Base-by-base conservation (phyloP, 352 stramenopile species). In the Globisporangium megalacanthum region DNA sequence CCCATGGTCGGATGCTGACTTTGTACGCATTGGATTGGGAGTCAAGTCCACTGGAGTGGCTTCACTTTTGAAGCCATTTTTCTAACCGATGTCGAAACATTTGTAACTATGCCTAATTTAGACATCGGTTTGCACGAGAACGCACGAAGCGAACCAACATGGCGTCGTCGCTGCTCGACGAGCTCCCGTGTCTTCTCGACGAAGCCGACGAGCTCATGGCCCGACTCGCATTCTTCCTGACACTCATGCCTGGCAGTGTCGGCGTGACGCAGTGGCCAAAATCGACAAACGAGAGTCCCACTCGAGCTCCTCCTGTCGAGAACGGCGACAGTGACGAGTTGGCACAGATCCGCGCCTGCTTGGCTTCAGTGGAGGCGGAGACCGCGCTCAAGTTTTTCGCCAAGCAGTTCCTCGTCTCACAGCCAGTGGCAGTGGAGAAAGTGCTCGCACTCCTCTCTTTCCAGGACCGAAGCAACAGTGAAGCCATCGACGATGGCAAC, bases 201-300 rank as follows among this genome's bases (percentile, higher is more conserved):
- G 79, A 89, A 62, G 73, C 73, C 1, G 73, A 86, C 39, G 73
- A 85, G 46, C 70, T 89, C 49, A 78, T 77, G 61, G 68, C 72
- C 15, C 72, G 69, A 20, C 52, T 87, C 19, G 69, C 66, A 44
- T 82, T 68, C 52, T 66, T 65, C 58, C 66, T 77, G 8, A 49
- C 47, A 42, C 50, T 56, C 13, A 0, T 51, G 8, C 54, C 44
- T 8, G 15, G 37, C 3, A 39, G 47, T 15, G 33, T 37, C 33
- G 33, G 33, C 33, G 33, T 8, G 33, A 37, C 33, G 33, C 33
- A 37, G 33, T n/a, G 29, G 17, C 6, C n/a, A 33, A 15, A 17
- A 19, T 7, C 6, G 0, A 37, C 3, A 0, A 37, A 4, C 13
- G 2, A 19, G 29, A 20, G 2, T 4, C 1, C 2, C 3, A 46